These are phyloP conservation scores for Posidonia oceanica DNA, from an alignment of 116 monocot genomes.

Conservation along the genomic window DNA sequence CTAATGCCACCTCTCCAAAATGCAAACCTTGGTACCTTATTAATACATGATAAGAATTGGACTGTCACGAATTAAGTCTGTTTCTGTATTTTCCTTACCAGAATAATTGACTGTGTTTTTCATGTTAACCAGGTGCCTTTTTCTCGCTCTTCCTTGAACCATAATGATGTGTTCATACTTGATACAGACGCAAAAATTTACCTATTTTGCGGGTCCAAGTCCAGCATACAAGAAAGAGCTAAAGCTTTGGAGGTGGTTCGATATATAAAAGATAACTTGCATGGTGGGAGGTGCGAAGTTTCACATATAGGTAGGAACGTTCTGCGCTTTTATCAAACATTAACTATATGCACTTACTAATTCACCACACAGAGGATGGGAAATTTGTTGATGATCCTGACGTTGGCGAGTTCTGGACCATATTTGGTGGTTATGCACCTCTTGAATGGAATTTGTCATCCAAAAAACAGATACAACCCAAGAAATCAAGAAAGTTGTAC, in stretches of 20 bases:
- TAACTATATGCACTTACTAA: background rate
- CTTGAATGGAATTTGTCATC: constrained; percentile 16
- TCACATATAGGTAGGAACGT: constrained; percentile 36
- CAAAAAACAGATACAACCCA: background rate
- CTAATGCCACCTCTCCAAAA: too few relatives aligned
- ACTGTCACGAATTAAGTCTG: too few relatives aligned
- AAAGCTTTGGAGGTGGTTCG: constrained; percentile 59
- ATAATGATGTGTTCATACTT: constrained; percentile 46
- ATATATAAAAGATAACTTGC: constrained; percentile 42
- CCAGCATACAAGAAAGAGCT: constrained; percentile 47
- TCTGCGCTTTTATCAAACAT: background rate
- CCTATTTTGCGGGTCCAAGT: constrained; percentile 48
- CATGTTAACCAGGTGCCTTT: constrained; percentile 35
- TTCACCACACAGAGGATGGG: constrained; percentile 36
- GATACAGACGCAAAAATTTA: constrained; percentile 47
- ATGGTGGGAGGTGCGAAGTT: constrained; percentile 39
- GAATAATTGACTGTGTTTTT: constrained; percentile 6
- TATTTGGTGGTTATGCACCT: constrained; percentile 66
- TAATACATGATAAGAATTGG: too few relatives aligned
- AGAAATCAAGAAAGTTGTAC: constrained; percentile 18
- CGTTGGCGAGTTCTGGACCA: constrained; percentile 54
- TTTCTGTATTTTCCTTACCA: background rate
- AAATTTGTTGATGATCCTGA: constrained; percentile 48
- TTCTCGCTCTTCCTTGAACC: constrained; percentile 50
- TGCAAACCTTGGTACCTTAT: too few relatives aligned